Evolutionary conservation across 1,284 basidiomycete genomes (phyloP).

Genomic region (Puccinia novopanici): DNA sequence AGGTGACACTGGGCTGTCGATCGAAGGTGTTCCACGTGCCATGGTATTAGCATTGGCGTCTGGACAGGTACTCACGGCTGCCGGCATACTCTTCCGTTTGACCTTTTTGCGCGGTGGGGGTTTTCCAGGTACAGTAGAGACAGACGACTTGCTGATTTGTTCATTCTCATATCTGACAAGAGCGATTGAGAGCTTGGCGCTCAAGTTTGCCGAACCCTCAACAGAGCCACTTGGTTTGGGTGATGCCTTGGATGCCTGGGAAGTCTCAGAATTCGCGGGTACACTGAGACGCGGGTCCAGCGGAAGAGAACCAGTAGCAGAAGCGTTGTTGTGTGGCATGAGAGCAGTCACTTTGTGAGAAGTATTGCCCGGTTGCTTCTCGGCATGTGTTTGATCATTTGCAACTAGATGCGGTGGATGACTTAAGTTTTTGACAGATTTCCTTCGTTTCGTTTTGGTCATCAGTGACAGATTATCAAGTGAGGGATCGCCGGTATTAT

Average conservation of each 20-base stretch:
- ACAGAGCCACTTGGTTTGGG: background rate
- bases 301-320: background rate
- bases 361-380: background rate
- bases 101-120: slow-evolving; percentile 8
- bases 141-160: background rate
- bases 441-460: slow-evolving; percentile 27
- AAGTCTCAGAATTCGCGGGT: background rate
- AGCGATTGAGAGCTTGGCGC: background rate
- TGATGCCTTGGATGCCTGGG: slow-evolving; percentile 2
- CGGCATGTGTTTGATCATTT: background rate
- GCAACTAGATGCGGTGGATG: background rate
- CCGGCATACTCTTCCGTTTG: slow-evolving; percentile 8
- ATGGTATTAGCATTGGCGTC: background rate
- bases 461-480: background rate
- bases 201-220: background rate
- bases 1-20: background rate
- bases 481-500: background rate
- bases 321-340: background rate
- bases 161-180: background rate
- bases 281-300: slow-evolving; percentile 10
- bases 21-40: background rate
- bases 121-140: background rate
- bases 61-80: background rate
- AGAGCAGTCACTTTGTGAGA: background rate
- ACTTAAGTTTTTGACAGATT: slow-evolving; percentile 2